Evolutionary conservation across 2,329 filamentous ascomycete genomes (phyloP).

Genomic region (Fonsecaea monophora): DNA sequence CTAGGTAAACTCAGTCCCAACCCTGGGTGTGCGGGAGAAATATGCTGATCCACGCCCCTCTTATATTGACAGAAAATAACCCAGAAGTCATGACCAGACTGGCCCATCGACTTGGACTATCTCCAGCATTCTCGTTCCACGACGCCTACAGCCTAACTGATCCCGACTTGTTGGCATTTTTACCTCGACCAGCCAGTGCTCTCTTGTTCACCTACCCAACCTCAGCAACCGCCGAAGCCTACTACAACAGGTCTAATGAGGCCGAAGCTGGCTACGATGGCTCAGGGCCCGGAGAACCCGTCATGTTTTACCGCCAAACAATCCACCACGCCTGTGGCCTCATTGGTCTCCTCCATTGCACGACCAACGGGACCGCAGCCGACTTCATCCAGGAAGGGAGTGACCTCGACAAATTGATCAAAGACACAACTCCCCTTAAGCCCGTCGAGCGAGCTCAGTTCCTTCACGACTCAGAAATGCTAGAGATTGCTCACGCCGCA

Average conservation of each 20-base stretch:
- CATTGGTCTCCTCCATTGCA: conserved; percentile 63
- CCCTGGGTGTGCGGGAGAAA: not conserved
- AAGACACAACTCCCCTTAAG: conserved; percentile 52
- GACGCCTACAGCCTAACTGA: conserved; percentile 62
- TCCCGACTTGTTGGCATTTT: conserved; percentile 55
- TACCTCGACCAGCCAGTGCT: conserved; percentile 62
- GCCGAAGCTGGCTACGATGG: conserved; percentile 55
- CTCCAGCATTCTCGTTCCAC: conserved; percentile 57
- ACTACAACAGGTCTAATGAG: conserved; percentile 52
- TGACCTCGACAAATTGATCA: conserved; percentile 54
- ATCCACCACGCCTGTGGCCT: conserved; percentile 65
- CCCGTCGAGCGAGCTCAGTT: conserved; percentile 57
- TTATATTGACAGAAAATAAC: conserved; percentile 57
- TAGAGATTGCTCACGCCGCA: conserved; percentile 39
- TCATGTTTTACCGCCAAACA: conserved; percentile 66
- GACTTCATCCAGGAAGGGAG: conserved; percentile 53
- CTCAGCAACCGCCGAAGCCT: conserved; percentile 37
- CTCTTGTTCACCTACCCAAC: conserved; percentile 61
- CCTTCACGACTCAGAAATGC: conserved; percentile 55
- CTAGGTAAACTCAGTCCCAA: conserved; percentile 22
- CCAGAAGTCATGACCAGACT: conserved; percentile 61
- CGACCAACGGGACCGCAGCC: conserved; percentile 58
- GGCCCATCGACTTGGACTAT: conserved; percentile 57
- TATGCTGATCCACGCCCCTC: not conserved
- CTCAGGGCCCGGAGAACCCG: conserved; percentile 57